Evolutionary conservation across 2,329 filamentous ascomycete species (phyloP).

Genomic region (Cercospora beticola): DNA sequence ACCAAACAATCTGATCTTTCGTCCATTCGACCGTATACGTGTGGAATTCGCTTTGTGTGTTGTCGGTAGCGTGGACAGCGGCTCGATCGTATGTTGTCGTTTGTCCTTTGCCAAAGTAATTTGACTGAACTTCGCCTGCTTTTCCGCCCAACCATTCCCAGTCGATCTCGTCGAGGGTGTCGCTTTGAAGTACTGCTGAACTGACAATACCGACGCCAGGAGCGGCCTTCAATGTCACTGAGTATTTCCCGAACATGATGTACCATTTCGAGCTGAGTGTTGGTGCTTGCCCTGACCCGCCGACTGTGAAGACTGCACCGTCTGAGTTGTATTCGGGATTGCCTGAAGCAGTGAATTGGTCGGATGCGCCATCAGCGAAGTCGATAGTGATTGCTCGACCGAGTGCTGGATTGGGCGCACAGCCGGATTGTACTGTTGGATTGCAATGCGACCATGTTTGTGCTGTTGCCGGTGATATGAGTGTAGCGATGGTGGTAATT

Average conservation of each 20-base stretch:
- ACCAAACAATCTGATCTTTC: constrained; percentile 78
- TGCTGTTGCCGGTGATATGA: constrained; percentile 42
- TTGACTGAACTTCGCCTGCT: constrained; percentile 78
- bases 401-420: constrained; percentile 74
- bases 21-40: constrained; percentile 95
- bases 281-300: constrained; percentile 75
- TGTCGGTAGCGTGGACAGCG: constrained; percentile 67
- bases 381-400: constrained; percentile 81
- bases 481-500: constrained; percentile 40
- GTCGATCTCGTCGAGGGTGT: constrained; percentile 92
- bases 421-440: constrained; percentile 57
- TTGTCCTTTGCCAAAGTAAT: constrained; percentile 94
- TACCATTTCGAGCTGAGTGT: constrained; percentile 90
- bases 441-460: constrained; percentile 60
- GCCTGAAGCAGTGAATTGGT: constrained; percentile 68
- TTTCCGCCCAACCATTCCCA: constrained; percentile 91
- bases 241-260: constrained; percentile 97
- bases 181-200: constrained; percentile 85
- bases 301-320: constrained; percentile 79
- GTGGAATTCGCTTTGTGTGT: constrained; percentile 73
- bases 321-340: constrained; percentile 70
- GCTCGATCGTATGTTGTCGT: constrained; percentile 85
- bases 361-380: constrained; percentile 74
- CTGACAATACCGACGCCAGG: constrained; percentile 90
- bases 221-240: constrained; percentile 80